Conservation (phyloP, 164 flowering plant genomes). For the Vitis rotundifolia region DNA sequence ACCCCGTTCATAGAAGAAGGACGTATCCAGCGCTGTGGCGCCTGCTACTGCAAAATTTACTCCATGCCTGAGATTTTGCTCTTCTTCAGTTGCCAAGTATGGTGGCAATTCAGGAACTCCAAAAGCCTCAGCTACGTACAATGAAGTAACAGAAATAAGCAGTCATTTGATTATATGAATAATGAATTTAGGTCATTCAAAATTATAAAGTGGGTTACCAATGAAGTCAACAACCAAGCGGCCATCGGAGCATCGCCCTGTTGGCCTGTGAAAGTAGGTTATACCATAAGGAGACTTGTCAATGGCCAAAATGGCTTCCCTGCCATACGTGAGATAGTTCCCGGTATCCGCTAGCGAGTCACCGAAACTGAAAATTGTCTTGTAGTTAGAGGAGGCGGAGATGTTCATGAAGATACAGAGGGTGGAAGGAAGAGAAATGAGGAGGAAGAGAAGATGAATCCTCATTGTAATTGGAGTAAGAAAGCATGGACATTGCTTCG, state of each 20-base stretch:
- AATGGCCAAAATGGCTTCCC: not conserved
- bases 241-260: conserved; percentile 1
- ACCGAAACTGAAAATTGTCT: not conserved
- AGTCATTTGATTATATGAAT: no score
- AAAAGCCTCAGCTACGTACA: no score
- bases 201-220: not conserved
- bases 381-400: not conserved
- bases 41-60: conserved; percentile 13
- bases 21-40: conserved; percentile 8
- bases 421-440: no score
- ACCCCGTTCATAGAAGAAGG: not conserved
- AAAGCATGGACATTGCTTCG: no score
- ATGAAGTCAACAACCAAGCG: conserved; percentile 1
- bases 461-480: no score
- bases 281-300: not conserved
- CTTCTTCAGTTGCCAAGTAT: not conserved
- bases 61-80: not conserved
- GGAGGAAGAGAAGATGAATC: no score
- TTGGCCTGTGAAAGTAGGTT: not conserved
- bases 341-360: not conserved
- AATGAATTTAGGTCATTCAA: no score
- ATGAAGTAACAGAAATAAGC: no score
- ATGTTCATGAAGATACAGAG: not conserved
- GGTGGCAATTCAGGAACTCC: not conserved
- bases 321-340: not conserved